Evolutionary conservation across 2,329 filamentous ascomycete genomes (phyloP).

Genomic region (Botrytis porri): DNA sequence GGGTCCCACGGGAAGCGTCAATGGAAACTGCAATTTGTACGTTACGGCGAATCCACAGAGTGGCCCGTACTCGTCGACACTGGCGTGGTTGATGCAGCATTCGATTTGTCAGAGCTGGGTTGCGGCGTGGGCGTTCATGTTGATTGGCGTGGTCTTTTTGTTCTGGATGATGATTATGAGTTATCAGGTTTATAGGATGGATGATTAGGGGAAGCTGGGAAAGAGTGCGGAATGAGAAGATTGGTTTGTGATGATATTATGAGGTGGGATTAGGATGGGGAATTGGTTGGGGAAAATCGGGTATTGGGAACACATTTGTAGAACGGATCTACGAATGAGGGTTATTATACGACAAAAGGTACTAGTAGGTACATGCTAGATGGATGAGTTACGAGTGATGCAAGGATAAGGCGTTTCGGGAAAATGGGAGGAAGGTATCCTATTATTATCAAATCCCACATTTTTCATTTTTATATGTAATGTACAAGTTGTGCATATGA

Average conservation of each 20-base stretch:
- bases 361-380: not conserved
- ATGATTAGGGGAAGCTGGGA: conserved; percentile 38
- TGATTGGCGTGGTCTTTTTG: conserved; percentile 58
- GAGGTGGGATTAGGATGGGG: not conserved
- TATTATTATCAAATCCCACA: not conserved
- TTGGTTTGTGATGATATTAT: not conserved
- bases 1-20: conserved; percentile 58
- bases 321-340: not conserved
- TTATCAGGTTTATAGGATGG: conserved; percentile 53
- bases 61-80: conserved; percentile 52
- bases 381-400: not conserved
- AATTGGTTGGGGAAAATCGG: not conserved
- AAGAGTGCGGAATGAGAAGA: not conserved
- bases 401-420: not conserved
- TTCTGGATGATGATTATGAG: conserved; percentile 70
- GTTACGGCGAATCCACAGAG: conserved; percentile 52
- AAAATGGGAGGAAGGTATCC: not conserved
- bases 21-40: conserved; percentile 55
- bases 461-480: not conserved
- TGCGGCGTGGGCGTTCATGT: conserved; percentile 59
- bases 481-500: not conserved
- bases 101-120: conserved; percentile 66
- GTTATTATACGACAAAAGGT: not conserved
- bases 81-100: conserved; percentile 63
- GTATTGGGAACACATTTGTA: not conserved